A percentile compares a stretch with the other conserved stretches of the same genome.
phyloP scores from a whole-genome alignment of 2,329 filamentous ascomycete genomes.

The Cadophora gregata region DNA sequence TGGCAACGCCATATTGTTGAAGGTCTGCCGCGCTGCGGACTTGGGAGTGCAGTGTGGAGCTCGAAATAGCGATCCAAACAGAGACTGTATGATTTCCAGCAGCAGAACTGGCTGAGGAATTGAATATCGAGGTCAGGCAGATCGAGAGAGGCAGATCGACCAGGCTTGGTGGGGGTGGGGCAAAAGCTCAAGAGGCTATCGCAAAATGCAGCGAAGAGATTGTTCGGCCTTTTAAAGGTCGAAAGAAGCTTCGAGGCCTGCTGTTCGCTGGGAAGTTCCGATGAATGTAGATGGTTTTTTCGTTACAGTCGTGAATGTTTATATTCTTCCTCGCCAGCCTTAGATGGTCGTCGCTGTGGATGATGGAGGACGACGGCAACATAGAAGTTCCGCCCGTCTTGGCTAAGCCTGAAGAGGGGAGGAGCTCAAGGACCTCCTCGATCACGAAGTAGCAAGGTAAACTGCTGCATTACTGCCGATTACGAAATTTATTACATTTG shows the following conservation, averaged over 20 bases:
- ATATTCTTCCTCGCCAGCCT: slow-evolving; percentile 1
- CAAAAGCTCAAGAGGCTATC: background rate
- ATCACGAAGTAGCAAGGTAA: background rate
- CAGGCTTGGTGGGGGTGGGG: slow-evolving; percentile 23
- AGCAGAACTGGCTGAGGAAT: background rate
- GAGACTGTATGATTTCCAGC: background rate
- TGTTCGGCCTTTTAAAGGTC: background rate
- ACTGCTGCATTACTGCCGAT: background rate
- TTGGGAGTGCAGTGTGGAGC: background rate
- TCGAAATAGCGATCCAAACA: background rate
- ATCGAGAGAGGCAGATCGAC: background rate
- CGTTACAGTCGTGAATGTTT: slow-evolving; percentile 15
- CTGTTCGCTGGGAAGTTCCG: background rate
- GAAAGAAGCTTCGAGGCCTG: background rate
- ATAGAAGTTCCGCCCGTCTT: slow-evolving; percentile 8
- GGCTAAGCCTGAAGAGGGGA: slow-evolving; percentile 11
- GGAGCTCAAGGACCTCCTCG: background rate
- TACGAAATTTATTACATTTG: background rate
- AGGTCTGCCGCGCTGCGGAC: background rate
- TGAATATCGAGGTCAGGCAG: background rate
- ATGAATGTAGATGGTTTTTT: background rate
- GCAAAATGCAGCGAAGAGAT: background rate
- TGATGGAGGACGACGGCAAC: background rate
- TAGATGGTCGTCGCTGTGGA: background rate
- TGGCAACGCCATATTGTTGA: slow-evolving; percentile 70